Evolutionary conservation across 495 filamentous ascomycete genomes (phyloP), one percentile per base, ranked within the genome.

Genomic region (Tuber indicum): DNA sequence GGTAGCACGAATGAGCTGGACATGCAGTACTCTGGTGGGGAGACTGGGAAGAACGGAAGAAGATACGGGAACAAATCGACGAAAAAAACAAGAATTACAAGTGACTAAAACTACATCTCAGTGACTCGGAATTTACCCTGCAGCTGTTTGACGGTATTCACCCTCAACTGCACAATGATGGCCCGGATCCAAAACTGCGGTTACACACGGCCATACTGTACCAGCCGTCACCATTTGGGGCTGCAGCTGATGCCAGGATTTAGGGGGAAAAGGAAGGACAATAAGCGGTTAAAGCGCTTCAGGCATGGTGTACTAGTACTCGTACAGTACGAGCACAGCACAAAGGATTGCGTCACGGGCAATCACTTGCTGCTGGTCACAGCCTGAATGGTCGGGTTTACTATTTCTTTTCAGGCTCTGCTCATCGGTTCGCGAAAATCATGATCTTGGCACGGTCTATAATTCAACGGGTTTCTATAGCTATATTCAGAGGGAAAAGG

Each of bases 11-110:
- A 62, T 62, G n/a, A 26, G 52, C 12, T 62, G 9, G 52, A 32
- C 52, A 12, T 62, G 58, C 58, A 73, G 73, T 69, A 72, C 76
- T 42, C 46, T n/a, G 6, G 32, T 42, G 43, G 49, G 23, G 26
- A 47, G 42, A 49, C 36, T 8, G 62, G 26, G 49, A 23, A 42
- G 12, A 39, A 66, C 32, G 23, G 43, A 49, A 58, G 9, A 49
- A 70, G 23, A 42, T 43, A 39, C 36, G 41, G 77, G 73, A 45
- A 49, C 36, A 75, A 16, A 16, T 72, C 71, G 14, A 77, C 26
- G 45, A 8, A 44, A 23, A 6, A 14, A 62, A 32, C 5, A 58
- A 26, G 3, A 16, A 32, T 16, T 8, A 62, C 2, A 52, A 41
- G 39, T 5, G 4, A 23, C 19, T 52, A 52, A 32, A 62, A 32